Evolutionary conservation across 768 basidiomycete species (phyloP), one percentile per base, ranked within the genome.

Genomic region (Boletus barrowsii): DNA sequence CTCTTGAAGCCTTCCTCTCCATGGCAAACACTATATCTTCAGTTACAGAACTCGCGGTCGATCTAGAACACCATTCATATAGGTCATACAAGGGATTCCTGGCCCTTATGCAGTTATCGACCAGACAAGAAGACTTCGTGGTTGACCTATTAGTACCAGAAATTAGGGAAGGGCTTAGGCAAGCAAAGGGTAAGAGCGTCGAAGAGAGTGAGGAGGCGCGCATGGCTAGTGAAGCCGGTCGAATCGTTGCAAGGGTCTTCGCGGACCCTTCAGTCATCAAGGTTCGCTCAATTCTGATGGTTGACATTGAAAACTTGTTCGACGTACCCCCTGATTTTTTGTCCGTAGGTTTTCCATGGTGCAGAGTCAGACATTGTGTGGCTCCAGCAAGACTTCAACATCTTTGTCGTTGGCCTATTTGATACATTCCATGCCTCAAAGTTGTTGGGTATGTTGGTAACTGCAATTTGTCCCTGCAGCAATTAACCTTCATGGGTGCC

Each of bases 371-470:
- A 99, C 67, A 87, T 98, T 41, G 75, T 93, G 6, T 98, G 97
- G 97, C 80, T 98, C 17, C 96, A 99, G 68, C 90, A 93, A 70
- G 88, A 98, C 67, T 95, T 98, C 67, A 90, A 90, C 54, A 66
- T 98, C 9, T 98, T 93, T 70, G 77, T 98, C 49, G 94, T 99
- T 56, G 91, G 93, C 53, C 72, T 98, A n/a, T 98, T 99, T 67
- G 96, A 99, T 66, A 98, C 97, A 0, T 98, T 84, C 68, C 93
- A 98, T 61, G 96, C 95, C 2, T 93, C 95, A 0, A 90, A 88
- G 64, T 73, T 90, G 1, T 76, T 98, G 47, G 86, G 90, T 90
- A 64, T 47, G 51, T 43, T 29, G 3, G 10, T 20, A 33, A 9
- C 35, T 43, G 9, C 30, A 29, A 37, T 18, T 54, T 47, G 17